Evolutionary conservation across 1,139 yeast species (phyloP).

Genomic region (Debaryomyces coudertii): DNA sequence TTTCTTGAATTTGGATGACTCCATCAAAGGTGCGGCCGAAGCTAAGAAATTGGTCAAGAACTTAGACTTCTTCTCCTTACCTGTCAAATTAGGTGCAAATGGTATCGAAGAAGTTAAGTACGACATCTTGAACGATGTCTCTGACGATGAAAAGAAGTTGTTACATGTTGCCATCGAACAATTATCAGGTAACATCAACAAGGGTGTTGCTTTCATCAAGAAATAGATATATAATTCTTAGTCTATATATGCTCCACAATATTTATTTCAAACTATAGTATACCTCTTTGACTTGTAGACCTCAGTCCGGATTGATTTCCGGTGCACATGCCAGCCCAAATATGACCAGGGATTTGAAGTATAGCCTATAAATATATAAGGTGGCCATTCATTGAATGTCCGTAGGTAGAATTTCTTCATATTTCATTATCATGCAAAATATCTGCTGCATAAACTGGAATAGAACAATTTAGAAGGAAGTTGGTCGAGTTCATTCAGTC

Average conservation of each 20-base stretch:
- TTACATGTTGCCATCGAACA: constrained; percentile 82
- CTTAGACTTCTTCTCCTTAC: constrained; percentile 91
- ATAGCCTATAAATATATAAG: no score
- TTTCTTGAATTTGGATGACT: constrained; percentile 52
- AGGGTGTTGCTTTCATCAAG: constrained; percentile 61
- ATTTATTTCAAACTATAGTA: background rate
- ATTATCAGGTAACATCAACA: constrained; percentile 69
- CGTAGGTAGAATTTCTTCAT: no score
- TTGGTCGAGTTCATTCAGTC: no score
- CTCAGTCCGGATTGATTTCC: background rate
- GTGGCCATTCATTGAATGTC: no score
- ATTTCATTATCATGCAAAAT: no score
- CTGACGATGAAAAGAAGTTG: constrained; percentile 70
- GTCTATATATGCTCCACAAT: background rate
- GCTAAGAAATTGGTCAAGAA: constrained; percentile 74
- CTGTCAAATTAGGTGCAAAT: constrained; percentile 82
- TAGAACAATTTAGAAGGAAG: no score
- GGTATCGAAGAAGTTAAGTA: constrained; percentile 76
- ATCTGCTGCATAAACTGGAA: no score
- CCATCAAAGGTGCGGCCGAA: constrained; percentile 68
- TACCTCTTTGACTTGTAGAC: background rate
- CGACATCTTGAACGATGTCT: constrained; percentile 54
- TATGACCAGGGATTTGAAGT: no score
- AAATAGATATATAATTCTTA: constrained; percentile 17
- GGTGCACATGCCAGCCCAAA: background rate